These are phyloP conservation scores for Maudiozyma barnettii DNA, from an alignment of 805 yeast species.

Conservation along the genomic window DNA sequence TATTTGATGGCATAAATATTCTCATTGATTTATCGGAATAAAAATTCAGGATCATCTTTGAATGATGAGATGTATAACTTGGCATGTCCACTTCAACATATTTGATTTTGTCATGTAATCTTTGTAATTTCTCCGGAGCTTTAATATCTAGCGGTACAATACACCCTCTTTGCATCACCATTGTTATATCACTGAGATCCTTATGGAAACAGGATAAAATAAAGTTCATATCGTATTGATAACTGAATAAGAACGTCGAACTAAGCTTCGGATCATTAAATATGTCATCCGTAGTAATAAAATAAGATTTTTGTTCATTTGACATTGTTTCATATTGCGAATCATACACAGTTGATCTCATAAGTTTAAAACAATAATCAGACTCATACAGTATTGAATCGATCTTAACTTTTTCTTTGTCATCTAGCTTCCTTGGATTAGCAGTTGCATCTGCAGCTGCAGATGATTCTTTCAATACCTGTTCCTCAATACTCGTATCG, in stretches of 20 bases:
- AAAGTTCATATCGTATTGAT: constrained; percentile 35
- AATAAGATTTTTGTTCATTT: constrained; percentile 2
- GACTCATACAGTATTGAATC: neutral
- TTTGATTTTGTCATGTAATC: constrained; percentile 8
- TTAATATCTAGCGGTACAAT: constrained; percentile 11
- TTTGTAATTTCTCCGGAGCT: constrained; percentile 3
- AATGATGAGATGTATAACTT: constrained; percentile 47
- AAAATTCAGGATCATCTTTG: constrained; percentile 56
- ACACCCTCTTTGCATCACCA: constrained; percentile 30
- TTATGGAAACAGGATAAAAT: constrained; percentile 27
- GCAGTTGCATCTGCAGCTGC: neutral
- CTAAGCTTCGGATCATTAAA: constrained; percentile 29
- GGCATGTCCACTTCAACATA: constrained; percentile 29
- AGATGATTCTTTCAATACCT: too few relatives aligned
- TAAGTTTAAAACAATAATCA: constrained; percentile 13
- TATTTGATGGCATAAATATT: constrained; percentile 50
- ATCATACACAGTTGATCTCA: constrained; percentile 14
- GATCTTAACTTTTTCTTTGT: neutral
- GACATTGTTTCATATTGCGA: neutral
- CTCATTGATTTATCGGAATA: constrained; percentile 38
- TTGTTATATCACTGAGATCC: constrained; percentile 13
- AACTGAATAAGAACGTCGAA: constrained; percentile 41
- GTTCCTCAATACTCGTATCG: too few relatives aligned
- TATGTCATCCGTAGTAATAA: constrained; percentile 24
- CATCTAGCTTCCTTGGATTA: neutral